Evolutionary conservation across 148 eudicot species (phyloP), one percentile per base, ranked within the genome.

Genomic region (Chenopodium album): DNA sequence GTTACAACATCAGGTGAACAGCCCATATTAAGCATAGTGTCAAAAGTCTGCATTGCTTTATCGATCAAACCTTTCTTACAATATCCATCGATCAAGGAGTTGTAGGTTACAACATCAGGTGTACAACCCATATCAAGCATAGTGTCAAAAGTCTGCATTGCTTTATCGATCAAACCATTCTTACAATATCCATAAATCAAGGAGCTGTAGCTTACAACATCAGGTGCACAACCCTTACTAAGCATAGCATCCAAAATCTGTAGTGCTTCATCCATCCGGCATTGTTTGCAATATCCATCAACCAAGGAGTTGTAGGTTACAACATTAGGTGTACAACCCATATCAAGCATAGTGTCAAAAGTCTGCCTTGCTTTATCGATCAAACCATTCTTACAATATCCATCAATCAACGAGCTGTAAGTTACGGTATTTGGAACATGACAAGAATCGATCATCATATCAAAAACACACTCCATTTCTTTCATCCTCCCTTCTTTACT

Each of bases 141-240:
- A 26, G 37, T 47, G 73, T 69, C 73, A 63, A 89, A 79, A 50
- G 79, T 74, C 4, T 79, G 41, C 79, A 79, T 47, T 11, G 54
- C 54, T 11, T 50, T 13, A 9, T 50, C 54, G 14, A 77, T 76
- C 83, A 79, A 84, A 46, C 79, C 65, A 50, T 64, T 60, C 78
- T 82, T 79, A 70, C 78, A 82, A 56, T 78, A 82, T 59, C 88
- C 90, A 76, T 86, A 79, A 14, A 88, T 82, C 79, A 88, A 77
- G 31, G 73, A 50, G 16, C 31, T 84, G 69, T 82, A 86, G 68
- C 85, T 78, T 48, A 88, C 48, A 86, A 63, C 78, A 84, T 84
- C 70, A 48, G 37, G 73, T 29, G 54, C 34, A 60, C 73, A 65
- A 20, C 90, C 87, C 29, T 54, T 79, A 72, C 32, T 46, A 67